Conservation (phyloP, 768 basidiomycete genomes). For the Tricholoma matsutake region DNA sequence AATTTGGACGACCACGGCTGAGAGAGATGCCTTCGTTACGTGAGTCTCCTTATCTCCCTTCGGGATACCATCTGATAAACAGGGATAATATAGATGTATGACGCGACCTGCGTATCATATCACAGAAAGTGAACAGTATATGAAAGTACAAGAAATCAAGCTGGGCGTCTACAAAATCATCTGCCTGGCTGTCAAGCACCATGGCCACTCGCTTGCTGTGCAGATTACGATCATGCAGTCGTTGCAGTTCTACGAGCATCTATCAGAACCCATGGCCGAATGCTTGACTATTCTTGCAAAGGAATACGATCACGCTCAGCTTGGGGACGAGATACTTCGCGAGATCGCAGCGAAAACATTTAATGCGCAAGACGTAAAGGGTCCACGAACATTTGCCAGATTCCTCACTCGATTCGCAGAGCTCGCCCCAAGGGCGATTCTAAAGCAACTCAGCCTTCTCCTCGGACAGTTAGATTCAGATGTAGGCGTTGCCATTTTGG, state of each 20-base stretch:
- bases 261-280: slow-evolving; percentile 93
- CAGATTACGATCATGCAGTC: slow-evolving; percentile 91
- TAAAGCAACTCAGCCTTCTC: slow-evolving; percentile 88
- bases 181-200: slow-evolving; percentile 89
- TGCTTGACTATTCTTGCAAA: slow-evolving; percentile 74
- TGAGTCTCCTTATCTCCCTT: slow-evolving; percentile 34
- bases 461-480: slow-evolving; percentile 89
- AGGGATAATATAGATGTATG: slow-evolving; percentile 59
- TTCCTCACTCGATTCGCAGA: slow-evolving; percentile 85
- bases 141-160: slow-evolving; percentile 75
- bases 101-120: slow-evolving; percentile 86
- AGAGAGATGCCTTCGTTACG: slow-evolving; percentile 85
- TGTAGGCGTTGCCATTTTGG: slow-evolving; percentile 38
- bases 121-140: slow-evolving; percentile 81
- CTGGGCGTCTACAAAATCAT: slow-evolving; percentile 83
- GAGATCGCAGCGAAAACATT: slow-evolving; percentile 82
- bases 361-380: slow-evolving; percentile 80
- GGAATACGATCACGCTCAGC: slow-evolving; percentile 85
- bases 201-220: slow-evolving; percentile 77
- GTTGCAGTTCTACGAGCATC: slow-evolving; percentile 91
- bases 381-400: slow-evolving; percentile 77
- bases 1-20: slow-evolving; percentile 87
- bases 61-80: slow-evolving; percentile 6
- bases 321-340: slow-evolving; percentile 88
- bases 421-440: slow-evolving; percentile 69